phyloP scores from a whole-genome alignment of 139 green algal species.

The Diplosphaera chodatii region DNA sequence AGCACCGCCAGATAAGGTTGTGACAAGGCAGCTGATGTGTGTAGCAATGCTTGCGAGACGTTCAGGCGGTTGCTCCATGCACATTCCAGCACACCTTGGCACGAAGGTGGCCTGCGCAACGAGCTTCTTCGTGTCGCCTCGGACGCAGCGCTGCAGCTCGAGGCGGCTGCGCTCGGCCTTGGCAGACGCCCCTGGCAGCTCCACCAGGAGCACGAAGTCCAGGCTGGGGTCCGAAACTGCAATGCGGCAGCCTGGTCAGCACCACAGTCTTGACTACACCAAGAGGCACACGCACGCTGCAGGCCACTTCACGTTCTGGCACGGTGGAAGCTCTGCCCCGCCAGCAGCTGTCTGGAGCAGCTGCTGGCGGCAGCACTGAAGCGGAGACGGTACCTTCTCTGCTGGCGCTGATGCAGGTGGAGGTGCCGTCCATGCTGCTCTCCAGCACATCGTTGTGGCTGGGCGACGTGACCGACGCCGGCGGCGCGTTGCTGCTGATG shows the following conservation, averaged over 20 bases:
- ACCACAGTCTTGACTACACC: too few species aligned
- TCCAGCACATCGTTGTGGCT: neutral
- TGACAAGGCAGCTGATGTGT: too few species aligned
- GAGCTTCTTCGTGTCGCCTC: constrained; percentile 7
- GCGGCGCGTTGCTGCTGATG: neutral
- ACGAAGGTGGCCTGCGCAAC: constrained; percentile 29
- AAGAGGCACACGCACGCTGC: too few species aligned
- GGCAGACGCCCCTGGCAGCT: constrained; percentile 1
- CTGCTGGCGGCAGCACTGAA: too few species aligned
- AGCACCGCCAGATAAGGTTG: too few species aligned
- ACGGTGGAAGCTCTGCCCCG: too few species aligned
- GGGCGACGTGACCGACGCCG: neutral
- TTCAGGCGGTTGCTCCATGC: too few species aligned
- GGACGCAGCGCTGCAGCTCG: constrained; percentile 8
- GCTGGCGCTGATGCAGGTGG: neutral
- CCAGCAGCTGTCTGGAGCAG: too few species aligned
- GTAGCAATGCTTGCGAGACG: too few species aligned
- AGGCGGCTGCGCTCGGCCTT: neutral
- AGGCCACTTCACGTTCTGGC: too few species aligned
- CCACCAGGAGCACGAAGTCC: constrained; percentile 28
- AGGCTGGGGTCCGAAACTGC: constrained; percentile 12
- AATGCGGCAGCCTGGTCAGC: too few species aligned
- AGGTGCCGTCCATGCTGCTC: neutral
- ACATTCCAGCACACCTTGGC: neutral
- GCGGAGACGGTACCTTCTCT: neutral